Percentiles rank a stretch among this genome's conserved stretches.
Conservation (phyloP, 192 early-diverging fungal genomes). For the Coemansia asiatica region DNA sequence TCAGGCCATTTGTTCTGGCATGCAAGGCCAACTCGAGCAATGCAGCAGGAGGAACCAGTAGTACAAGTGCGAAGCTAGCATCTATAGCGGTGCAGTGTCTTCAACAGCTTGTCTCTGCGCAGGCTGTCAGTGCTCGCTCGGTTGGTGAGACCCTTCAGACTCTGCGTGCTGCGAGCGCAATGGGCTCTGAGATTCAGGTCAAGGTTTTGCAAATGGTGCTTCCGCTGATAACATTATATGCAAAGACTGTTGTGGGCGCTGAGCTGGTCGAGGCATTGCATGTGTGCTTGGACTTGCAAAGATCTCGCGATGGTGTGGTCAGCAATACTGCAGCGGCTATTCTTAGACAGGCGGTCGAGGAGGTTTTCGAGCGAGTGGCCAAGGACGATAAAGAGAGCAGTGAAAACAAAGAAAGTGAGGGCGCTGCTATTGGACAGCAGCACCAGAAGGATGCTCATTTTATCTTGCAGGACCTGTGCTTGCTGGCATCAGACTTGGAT, state of each 20-base stretch:
- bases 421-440: conserved; percentile 38
- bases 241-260: conserved; percentile 69
- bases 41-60: conserved; percentile 73
- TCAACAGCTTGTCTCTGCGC: conserved; percentile 56
- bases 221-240: conserved; percentile 83
- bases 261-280: conserved; percentile 81
- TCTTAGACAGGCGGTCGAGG: conserved; percentile 48
- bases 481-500: conserved; percentile 68
- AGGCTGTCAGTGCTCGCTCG: conserved; percentile 48
- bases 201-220: conserved; percentile 91
- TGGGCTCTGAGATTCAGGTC: conserved; percentile 84
- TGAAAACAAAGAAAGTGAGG: background rate
- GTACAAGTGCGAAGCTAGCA: conserved; percentile 75
- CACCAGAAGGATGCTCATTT: conserved; percentile 82
- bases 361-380: conserved; percentile 53
- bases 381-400: conserved; percentile 26
- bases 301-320: conserved; percentile 65
- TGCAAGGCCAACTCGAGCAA: conserved; percentile 77
- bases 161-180: conserved; percentile 66
- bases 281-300: conserved; percentile 81
- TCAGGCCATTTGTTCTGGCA: conserved; percentile 83
- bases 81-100: conserved; percentile 81
- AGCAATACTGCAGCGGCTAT: conserved; percentile 49
- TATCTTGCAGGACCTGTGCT: conserved; percentile 88
- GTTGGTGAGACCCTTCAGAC: conserved; percentile 66